A percentile compares a stretch with the other conserved stretches of the same genome.
These are phyloP conservation scores for Phylloporus sp. DNA, from an alignment of 768 basidiomycete species.

Conservation along the genomic window DNA sequence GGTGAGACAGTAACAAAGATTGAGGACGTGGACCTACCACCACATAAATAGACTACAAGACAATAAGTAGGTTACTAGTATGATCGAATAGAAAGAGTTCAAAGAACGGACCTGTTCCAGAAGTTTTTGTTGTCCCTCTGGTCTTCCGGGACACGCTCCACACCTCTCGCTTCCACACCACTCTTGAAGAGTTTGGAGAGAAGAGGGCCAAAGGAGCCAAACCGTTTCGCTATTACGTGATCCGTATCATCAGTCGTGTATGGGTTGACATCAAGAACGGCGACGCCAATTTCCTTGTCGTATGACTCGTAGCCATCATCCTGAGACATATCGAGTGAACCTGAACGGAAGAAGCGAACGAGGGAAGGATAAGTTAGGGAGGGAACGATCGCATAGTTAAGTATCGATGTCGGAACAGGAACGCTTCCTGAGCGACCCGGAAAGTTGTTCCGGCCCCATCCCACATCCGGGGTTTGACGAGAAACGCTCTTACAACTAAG, in stretches of 20 bases:
- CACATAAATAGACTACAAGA: conserved; percentile 40
- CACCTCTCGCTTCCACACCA: conserved; percentile 52
- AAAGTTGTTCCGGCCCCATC: not conserved
- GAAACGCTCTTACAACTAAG: not conserved
- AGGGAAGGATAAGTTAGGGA: too few relatives aligned
- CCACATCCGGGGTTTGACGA: not conserved
- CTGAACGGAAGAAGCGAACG: not conserved
- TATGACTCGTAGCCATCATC: not conserved
- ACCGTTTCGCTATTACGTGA: conserved; percentile 27
- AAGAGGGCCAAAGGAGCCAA: conserved; percentile 28
- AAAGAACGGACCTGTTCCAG: conserved; percentile 43
- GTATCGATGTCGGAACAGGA: not conserved
- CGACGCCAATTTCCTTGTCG: conserved; percentile 20
- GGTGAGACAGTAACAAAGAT: not conserved
- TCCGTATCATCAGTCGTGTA: conserved; percentile 24
- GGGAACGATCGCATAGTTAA: not conserved
- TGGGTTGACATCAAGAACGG: not conserved
- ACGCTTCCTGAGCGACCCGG: not conserved
- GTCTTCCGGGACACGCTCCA: conserved; percentile 51
- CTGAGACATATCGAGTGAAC: conserved; percentile 5
- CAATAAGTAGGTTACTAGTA: conserved; percentile 1
- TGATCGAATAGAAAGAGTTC: not conserved
- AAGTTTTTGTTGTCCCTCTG: conserved; percentile 42
- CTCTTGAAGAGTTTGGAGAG: conserved; percentile 40
- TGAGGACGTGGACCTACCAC: conserved; percentile 30